A percentile compares a stretch with the other conserved stretches of the same genome.
Evolutionary conservation across 1,284 basidiomycete species (phyloP).

Genomic region (Neonothopanus nambi): DNA sequence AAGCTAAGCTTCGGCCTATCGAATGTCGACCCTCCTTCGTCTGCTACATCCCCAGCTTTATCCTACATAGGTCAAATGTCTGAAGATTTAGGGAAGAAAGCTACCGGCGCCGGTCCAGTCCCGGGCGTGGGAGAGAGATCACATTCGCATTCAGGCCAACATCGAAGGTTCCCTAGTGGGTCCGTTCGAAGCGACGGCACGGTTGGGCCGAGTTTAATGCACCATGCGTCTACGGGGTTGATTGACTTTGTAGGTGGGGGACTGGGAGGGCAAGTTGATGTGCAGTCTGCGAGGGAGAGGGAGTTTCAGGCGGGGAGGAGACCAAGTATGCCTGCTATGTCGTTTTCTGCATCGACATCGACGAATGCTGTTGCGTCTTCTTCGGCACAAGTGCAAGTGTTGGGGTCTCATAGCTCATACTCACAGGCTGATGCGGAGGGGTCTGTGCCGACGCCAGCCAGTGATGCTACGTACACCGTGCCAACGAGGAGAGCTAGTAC

Average conservation of each 20-base stretch:
- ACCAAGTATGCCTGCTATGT: slow-evolving; percentile 31
- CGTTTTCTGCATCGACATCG: too few species aligned
- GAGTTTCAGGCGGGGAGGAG: slow-evolving; percentile 20
- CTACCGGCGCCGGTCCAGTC: background rate
- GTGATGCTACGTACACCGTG: too few species aligned
- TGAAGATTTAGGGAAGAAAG: background rate
- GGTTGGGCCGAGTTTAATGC: slow-evolving; percentile 7
- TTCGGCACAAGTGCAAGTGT: too few species aligned
- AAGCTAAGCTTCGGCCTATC: slow-evolving; percentile 22
- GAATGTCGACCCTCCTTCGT: slow-evolving; percentile 25
- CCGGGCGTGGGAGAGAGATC: too few species aligned
- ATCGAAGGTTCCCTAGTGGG: slow-evolving; percentile 2
- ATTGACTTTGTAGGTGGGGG: slow-evolving; percentile 4
- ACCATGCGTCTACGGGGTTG: slow-evolving; percentile 12
- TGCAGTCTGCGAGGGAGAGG: slow-evolving; percentile 17
- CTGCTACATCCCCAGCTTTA: slow-evolving; percentile 21
- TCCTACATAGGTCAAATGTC: slow-evolving; percentile 12
- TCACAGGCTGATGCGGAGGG: too few species aligned
- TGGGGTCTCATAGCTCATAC: too few species aligned
- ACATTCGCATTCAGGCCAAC: slow-evolving; percentile 19
- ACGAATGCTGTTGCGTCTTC: too few species aligned
- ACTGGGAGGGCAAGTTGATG: slow-evolving; percentile 10
- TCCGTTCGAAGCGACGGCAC: slow-evolving; percentile 2
- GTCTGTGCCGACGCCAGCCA: too few species aligned
- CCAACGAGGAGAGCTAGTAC: slow-evolving; percentile 2